Evolutionary conservation across 768 basidiomycete species (phyloP).

Genomic region (Chalciporus sphaerocephalus): DNA sequence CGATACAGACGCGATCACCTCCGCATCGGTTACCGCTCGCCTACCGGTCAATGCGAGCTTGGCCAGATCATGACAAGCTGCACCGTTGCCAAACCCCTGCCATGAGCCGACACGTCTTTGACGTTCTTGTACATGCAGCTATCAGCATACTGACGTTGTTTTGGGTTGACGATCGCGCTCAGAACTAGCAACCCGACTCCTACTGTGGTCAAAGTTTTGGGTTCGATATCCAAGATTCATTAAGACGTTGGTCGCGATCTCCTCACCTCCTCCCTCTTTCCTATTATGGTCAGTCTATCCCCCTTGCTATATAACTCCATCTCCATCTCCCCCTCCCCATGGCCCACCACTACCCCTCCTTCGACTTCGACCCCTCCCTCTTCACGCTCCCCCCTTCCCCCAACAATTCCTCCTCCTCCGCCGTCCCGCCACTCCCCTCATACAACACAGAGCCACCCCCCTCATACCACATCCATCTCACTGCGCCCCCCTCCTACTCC

Average conservation of each 20-base stretch:
- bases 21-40: constrained; percentile 9
- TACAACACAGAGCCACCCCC: constrained; percentile 12
- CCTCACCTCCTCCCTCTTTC: constrained; percentile 5
- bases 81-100: background rate
- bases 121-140: background rate
- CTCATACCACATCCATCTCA: constrained; percentile 5
- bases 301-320: constrained; percentile 18
- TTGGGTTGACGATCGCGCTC: constrained; percentile 1
- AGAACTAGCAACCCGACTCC: background rate
- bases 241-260: constrained; percentile 8
- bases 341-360: constrained; percentile 15
- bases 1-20: constrained; percentile 25
- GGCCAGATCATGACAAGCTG: background rate
- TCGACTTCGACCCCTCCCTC: constrained; percentile 8
- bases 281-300: constrained; percentile 12
- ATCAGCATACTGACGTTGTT: background rate
- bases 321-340: constrained; percentile 8
- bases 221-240: no score
- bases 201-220: background rate
- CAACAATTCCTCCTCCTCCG: background rate
- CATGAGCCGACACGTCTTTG: background rate
- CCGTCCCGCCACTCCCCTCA: constrained; percentile 1
- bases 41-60: background rate
- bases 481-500: constrained; percentile 2
- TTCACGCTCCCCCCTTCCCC: constrained; percentile 5